Evolutionary conservation across 2,329 filamentous ascomycete species (phyloP).

Genomic region (Diaporthe australafricana): DNA sequence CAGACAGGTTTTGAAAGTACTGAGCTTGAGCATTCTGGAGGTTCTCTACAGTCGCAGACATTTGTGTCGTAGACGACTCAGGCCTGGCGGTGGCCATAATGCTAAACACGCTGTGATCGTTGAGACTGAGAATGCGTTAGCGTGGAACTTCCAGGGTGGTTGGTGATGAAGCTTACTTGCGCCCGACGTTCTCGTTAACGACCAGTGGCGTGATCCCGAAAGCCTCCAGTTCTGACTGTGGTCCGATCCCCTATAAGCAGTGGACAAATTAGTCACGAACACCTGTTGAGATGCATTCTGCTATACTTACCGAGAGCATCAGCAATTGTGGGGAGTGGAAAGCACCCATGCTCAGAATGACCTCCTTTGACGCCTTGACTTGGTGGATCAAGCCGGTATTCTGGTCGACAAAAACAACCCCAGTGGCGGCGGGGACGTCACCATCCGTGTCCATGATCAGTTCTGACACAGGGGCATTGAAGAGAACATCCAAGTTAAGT

Average conservation of each 20-base stretch:
- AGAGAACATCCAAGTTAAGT: conserved; percentile 43
- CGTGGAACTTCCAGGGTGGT: rapidly evolving
- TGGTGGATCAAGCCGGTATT: conserved; percentile 35
- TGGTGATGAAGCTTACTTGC: neutral
- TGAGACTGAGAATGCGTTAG: conserved; percentile 36
- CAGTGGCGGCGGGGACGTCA: conserved; percentile 40
- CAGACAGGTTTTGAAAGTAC: neutral
- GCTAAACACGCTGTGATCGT: conserved; percentile 45
- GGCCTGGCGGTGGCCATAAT: conserved; percentile 43
- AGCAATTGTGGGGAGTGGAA: conserved; percentile 13
- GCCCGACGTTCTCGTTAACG: conserved; percentile 10
- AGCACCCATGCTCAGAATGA: conserved; percentile 9
- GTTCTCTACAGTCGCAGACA: conserved; percentile 38
- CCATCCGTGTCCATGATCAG: conserved; percentile 37
- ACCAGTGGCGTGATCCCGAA: conserved; percentile 9
- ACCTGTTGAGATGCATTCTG: too few relatives aligned
- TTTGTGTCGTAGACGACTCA: conserved; percentile 42
- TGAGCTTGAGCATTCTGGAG: conserved; percentile 31
- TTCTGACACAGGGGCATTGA: conserved; percentile 41
- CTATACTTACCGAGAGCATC: conserved; percentile 10
- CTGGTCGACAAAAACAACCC: conserved; percentile 42
- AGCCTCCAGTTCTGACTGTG: neutral
- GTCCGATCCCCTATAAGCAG: neutral
- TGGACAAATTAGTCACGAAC: neutral
- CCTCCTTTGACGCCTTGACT: conserved; percentile 30